Conservation (phyloP, 164 flowering plant species). For the Vitis cinerea region DNA sequence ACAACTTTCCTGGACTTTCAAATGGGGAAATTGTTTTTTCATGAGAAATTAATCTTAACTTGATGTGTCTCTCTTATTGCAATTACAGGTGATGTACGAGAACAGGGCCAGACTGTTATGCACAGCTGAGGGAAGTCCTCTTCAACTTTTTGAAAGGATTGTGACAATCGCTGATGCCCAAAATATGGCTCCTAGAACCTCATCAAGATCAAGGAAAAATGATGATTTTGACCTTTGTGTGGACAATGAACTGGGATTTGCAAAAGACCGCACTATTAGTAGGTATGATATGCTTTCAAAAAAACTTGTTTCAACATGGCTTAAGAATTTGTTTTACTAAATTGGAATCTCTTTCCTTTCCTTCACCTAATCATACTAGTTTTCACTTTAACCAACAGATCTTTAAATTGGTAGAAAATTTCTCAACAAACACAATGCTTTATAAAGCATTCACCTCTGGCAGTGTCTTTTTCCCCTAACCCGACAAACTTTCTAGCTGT, state of each 20-base stretch:
- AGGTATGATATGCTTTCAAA: conserved; percentile 45
- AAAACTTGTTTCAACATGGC: too few species aligned
- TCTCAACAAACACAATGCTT: too few species aligned
- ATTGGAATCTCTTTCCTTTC: background rate
- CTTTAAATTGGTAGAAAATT: too few species aligned
- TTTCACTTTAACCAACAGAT: too few species aligned
- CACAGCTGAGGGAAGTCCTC: conserved; percentile 87
- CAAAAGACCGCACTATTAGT: conserved; percentile 95
- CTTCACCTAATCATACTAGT: too few species aligned
- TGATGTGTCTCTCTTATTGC: background rate
- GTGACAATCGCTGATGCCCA: conserved; percentile 84
- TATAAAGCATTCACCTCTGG: too few species aligned
- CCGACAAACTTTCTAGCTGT: too few species aligned
- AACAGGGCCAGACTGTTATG: conserved; percentile 77
- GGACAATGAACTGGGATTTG: conserved; percentile 95
- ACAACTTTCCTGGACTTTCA: too few species aligned
- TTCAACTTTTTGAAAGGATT: conserved; percentile 61
- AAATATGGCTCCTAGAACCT: conserved; percentile 77
- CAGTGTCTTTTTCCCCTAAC: too few species aligned
- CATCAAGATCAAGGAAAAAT: conserved; percentile 81
- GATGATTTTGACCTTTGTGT: conserved; percentile 84
- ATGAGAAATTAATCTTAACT: background rate
- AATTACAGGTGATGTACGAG: conserved; percentile 86
- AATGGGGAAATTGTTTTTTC: background rate
- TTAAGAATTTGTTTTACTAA: background rate